Evolutionary conservation across 2,329 filamentous ascomycete species (phyloP), one percentile per base, ranked within the genome.

Genomic region (Pseudogymnoascus sp.): DNA sequence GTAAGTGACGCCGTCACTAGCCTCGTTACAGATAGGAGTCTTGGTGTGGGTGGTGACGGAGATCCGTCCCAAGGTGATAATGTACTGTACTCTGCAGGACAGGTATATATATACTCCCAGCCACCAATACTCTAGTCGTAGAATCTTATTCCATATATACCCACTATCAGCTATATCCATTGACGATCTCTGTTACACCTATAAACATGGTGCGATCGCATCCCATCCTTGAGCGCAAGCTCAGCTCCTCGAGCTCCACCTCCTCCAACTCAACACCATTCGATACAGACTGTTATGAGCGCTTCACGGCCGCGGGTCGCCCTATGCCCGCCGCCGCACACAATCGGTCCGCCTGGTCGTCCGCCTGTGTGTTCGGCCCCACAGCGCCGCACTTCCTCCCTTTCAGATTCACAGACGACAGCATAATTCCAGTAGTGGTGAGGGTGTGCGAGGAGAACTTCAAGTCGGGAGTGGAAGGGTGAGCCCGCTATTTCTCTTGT

Each of bases 401-500:
- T 2, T 63, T 60, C 34, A 62, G 63, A 8, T 66, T 68, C 39
- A 70, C 68, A 16, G 69, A 71, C 38, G 69, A 71, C 14, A 67
- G 65, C n/a, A 66, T 71, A 32, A 69, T 71, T 9, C 69, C 69
- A 2, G 69, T 67, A 1, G 70, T 71, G 57, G 58, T 71, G 62
- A 65, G 25, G 22, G 12, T 43, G 50, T 28, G 30, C n/a, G 35
- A 39, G 12, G 30, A 11, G 34, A 22, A 9, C 20, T 37, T 20
- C 34, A 22, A 25, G 20, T 6, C 43, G 8, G 8, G 58, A 43
- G 41, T 60, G 38, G 47, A 61, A 50, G 12, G 25, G 64, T 54
- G 32, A 12, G 47, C 43, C 22, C 22, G 14, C 3, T 7, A 2
- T 50, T 16, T 20, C 7, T 50, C 8, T 16, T 16, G 43, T 20